A percentile compares a stretch with the other conserved stretches of the same genome.
Conservation (phyloP, 495 filamentous ascomycete species). For the Penicillium flavigenum region DNA sequence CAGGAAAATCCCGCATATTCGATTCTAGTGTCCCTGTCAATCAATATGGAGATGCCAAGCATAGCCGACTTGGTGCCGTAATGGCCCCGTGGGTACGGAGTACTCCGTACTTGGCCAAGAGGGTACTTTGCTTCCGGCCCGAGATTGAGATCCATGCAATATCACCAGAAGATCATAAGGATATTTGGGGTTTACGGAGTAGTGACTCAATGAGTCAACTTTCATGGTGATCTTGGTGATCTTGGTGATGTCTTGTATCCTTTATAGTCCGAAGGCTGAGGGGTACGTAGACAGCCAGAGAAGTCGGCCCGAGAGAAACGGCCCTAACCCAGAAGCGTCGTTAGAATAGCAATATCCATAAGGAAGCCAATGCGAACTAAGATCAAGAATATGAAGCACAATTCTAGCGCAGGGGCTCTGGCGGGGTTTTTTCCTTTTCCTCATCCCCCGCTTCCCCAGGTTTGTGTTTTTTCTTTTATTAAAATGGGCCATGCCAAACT, state of each 20-base stretch:
- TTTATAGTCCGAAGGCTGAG: not conserved
- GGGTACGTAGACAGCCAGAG: not conserved
- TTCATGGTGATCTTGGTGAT: not conserved
- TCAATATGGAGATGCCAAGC: not conserved
- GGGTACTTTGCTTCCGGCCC: not conserved
- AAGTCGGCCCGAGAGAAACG: slow-evolving; percentile 10
- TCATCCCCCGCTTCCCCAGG: slow-evolving; percentile 25
- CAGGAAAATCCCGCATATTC: slow-evolving; percentile 24
- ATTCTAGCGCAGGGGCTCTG: slow-evolving; percentile 20
- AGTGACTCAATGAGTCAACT: not conserved
- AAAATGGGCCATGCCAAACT: not conserved
- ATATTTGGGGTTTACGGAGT: not conserved
- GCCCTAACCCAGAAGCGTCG: not conserved
- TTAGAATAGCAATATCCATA: not conserved
- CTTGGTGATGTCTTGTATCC: not conserved
- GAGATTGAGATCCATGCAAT: not conserved
- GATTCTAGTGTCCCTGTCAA: not conserved
- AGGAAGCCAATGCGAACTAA: slow-evolving; percentile 1
- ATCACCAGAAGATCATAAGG: not conserved
- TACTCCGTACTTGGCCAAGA: not conserved
- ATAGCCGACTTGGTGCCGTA: slow-evolving; percentile 1
- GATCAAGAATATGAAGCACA: not conserved
- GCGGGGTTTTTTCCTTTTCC: slow-evolving; percentile 15
- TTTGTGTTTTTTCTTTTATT: slow-evolving; percentile 7
- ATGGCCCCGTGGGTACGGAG: too few relatives aligned